Evolutionary conservation across 257 asterid species (phyloP).

Genomic region (Rubia yunnanensis): DNA sequence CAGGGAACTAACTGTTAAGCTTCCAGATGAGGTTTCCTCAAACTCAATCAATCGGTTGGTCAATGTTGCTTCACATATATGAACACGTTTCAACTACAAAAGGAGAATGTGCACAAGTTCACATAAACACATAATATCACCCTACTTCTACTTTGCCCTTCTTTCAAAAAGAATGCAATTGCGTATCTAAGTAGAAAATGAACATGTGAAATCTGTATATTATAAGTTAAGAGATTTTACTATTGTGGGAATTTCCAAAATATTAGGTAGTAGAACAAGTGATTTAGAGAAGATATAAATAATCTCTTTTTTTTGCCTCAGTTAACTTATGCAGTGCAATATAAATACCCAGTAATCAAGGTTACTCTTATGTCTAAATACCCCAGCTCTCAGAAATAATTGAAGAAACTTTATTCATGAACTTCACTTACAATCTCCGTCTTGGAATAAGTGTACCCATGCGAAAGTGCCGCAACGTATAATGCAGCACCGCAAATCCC

Average conservation of each 20-base stretch:
- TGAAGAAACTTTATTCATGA: neutral
- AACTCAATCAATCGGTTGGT: constrained; percentile 83
- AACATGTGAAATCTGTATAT: neutral
- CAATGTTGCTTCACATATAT: constrained; percentile 77
- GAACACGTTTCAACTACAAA: constrained; percentile 69
- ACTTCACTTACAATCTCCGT: constrained; percentile 62
- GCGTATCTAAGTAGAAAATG: neutral
- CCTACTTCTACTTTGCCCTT: neutral
- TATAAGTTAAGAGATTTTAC: neutral
- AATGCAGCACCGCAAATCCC: constrained; percentile 95
- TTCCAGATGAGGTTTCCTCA: constrained; percentile 76
- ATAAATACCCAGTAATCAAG: neutral
- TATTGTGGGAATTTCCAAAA: neutral
- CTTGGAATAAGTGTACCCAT: constrained; percentile 59
- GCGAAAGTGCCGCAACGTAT: constrained; percentile 69
- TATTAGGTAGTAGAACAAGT: neutral
- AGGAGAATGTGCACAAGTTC: constrained; percentile 5
- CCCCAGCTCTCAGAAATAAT: neutral
- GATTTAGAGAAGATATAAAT: neutral
- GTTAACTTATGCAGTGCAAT: neutral
- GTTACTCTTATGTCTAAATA: neutral
- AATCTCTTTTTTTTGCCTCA: neutral
- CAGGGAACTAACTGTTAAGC: constrained; percentile 56
- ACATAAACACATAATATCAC: neutral
- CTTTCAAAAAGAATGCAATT: neutral